These are phyloP conservation scores for Castanospermum australe DNA, from an alignment of 306 rosid genomes.

Conservation along the genomic window DNA sequence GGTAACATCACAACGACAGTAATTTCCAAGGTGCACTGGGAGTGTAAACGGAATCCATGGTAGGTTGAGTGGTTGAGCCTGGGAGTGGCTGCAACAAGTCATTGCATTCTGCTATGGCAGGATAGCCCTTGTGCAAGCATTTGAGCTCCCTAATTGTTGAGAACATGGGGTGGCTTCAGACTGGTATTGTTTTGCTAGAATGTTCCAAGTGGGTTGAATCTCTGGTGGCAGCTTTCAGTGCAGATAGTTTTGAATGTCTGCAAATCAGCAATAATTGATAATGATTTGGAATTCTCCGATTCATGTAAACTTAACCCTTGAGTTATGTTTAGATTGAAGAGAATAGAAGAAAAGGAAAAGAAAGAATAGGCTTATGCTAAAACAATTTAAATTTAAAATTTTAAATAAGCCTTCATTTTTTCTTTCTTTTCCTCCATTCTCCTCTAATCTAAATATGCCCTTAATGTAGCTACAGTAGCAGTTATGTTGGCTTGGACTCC, in stretches of 20 bases:
- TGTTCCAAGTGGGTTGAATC: conserved; percentile 15
- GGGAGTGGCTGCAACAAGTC: conserved; percentile 18
- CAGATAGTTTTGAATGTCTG: neutral
- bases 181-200: neutral
- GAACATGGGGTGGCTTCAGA: neutral
- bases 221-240: neutral
- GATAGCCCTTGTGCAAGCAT: neutral
- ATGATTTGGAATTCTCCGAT: neutral
- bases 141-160: neutral
- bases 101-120: conserved; percentile 7
- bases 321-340: no score
- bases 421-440: no score
- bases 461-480: neutral
- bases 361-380: no score
- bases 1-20: neutral
- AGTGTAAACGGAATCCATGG: conserved; percentile 10
- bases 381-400: no score
- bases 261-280: neutral
- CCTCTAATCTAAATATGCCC: no score
- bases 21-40: conserved; percentile 20
- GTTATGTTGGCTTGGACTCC: neutral
- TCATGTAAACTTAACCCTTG: conserved; percentile 28
- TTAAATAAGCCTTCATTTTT: no score
- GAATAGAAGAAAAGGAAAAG: no score
- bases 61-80: conserved; percentile 3